phyloP scores from a whole-genome alignment of 768 basidiomycete genomes.

The Cubamyces lactineus region DNA sequence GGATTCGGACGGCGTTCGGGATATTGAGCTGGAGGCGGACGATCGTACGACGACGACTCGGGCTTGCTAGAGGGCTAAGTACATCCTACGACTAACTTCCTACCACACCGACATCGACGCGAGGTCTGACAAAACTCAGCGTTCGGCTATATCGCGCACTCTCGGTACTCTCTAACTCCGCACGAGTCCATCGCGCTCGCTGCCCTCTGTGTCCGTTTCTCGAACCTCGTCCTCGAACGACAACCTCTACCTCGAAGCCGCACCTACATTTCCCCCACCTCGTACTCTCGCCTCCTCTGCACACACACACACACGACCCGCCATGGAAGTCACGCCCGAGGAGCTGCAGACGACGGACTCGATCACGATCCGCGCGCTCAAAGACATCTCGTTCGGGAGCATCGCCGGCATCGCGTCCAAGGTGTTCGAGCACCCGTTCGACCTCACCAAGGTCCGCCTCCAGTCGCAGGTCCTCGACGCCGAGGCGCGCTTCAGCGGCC shows the following conservation, averaged over 20 bases:
- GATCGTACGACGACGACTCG: too few species aligned
- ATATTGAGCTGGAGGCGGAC: too few species aligned
- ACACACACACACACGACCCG: too few species aligned
- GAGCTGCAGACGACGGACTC: constrained; percentile 23
- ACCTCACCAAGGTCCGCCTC: constrained; percentile 91
- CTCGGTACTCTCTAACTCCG: background rate
- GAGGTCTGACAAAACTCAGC: too few species aligned
- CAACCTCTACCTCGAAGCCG: background rate
- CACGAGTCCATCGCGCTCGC: background rate
- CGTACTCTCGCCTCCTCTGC: too few species aligned
- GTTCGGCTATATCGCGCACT: background rate
- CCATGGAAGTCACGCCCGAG: constrained; percentile 20
- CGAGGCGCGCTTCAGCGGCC: constrained; percentile 75
- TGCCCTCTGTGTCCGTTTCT: background rate
- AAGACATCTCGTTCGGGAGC: constrained; percentile 31
- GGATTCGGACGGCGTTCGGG: background rate
- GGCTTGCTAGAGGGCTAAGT: too few species aligned
- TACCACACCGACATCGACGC: too few species aligned
- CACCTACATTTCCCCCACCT: too few species aligned
- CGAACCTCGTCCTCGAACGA: background rate
- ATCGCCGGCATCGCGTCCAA: constrained; percentile 87
- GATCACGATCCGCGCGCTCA: constrained; percentile 29
- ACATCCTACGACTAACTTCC: too few species aligned
- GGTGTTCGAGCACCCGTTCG: constrained; percentile 93
- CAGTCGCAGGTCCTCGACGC: constrained; percentile 87